Percentiles rank a stretch among this genome's conserved stretches.
Evolutionary conservation across 2,329 filamentous ascomycete genomes (phyloP).

Genomic region (Cordyceps tenuipes): DNA sequence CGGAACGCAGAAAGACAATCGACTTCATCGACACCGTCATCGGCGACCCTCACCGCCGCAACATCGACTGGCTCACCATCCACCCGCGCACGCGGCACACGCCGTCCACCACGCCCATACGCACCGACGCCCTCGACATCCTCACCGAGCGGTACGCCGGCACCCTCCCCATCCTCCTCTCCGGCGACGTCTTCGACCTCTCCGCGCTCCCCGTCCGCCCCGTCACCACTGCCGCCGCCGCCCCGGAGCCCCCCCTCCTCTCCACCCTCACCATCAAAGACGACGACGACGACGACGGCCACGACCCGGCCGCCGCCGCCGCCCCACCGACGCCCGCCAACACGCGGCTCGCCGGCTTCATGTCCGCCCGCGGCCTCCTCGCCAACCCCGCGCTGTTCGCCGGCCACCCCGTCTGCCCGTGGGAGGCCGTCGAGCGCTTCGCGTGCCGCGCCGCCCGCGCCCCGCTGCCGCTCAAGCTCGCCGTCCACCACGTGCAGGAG

Average conservation of each 20-base stretch:
- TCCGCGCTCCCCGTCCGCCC: conserved; percentile 36
- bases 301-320: background rate
- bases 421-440: conserved; percentile 55
- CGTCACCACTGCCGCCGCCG: too few relatives aligned
- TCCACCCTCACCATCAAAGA: conserved; percentile 23
- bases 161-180: conserved; percentile 55
- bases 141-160: conserved; percentile 44
- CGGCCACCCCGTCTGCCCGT: conserved; percentile 47
- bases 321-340: conserved; percentile 22
- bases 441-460: conserved; percentile 47
- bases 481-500: conserved; percentile 57
- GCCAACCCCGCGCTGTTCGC: conserved; percentile 60
- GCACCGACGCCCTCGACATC: conserved; percentile 50
- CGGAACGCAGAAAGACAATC: conserved; percentile 37
- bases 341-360: conserved; percentile 52
- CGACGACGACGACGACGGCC: conserved; percentile 12
- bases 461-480: conserved; percentile 55
- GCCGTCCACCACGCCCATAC: conserved; percentile 52
- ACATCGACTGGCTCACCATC: conserved; percentile 62
- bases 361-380: conserved; percentile 61
- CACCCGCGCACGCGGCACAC: conserved; percentile 58
- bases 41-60: conserved; percentile 39
- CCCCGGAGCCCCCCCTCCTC: conserved; percentile 18
- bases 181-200: conserved; percentile 60
- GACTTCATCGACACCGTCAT: conserved; percentile 57